These are phyloP conservation scores for Tilletia caries DNA, from an alignment of 1,284 basidiomycete species.

Conservation along the genomic window DNA sequence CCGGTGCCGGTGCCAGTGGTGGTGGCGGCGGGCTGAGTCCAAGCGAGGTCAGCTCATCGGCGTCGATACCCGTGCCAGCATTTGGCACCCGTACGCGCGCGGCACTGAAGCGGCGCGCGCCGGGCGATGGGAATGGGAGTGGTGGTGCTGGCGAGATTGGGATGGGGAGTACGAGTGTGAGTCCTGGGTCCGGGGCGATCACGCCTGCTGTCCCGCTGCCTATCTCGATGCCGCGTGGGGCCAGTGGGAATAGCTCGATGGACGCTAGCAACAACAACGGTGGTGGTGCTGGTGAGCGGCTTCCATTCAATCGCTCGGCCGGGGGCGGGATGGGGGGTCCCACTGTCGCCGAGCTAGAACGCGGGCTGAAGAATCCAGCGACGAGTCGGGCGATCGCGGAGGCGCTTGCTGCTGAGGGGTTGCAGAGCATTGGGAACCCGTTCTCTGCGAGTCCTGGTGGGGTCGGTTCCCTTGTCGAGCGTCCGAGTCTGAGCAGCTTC, in stretches of 20 bases:
- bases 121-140: background rate
- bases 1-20: background rate
- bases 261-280: background rate
- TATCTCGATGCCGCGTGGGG: background rate
- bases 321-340: background rate
- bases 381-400: conserved; percentile 10
- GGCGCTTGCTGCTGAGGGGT: conserved; percentile 7
- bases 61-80: background rate
- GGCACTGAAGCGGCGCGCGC: background rate
- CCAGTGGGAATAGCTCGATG: too few species aligned
- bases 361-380: background rate
- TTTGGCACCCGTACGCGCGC: background rate
- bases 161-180: background rate
- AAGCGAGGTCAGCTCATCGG: background rate
- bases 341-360: conserved; percentile 4
- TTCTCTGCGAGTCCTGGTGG: conserved; percentile 9
- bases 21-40: conserved; percentile 3
- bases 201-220: background rate
- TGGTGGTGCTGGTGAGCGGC: too few species aligned
- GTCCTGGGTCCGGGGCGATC: background rate
- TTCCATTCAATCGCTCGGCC: too few species aligned
- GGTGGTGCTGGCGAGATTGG: background rate
- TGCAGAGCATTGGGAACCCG: conserved; percentile 6
- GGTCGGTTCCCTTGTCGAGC: background rate
- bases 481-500: conserved; percentile 7